Percentiles rank a stretch among this genome's conserved stretches.
Evolutionary conservation across 2,329 filamentous ascomycete species (phyloP).

Genomic region (Curvularia lunata): DNA sequence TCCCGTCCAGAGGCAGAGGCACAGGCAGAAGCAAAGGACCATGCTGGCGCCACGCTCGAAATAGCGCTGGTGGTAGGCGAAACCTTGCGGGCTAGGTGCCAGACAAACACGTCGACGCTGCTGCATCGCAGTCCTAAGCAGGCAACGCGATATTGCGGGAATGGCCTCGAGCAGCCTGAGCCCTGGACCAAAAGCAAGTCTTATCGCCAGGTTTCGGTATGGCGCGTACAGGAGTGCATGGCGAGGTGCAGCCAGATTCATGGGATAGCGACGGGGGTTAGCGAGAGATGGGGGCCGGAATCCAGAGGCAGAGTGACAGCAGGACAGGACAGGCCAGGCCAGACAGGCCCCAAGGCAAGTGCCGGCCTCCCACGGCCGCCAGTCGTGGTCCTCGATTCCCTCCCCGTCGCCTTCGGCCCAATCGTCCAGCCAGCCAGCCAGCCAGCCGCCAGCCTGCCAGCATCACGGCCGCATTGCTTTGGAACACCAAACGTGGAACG

Average conservation of each 20-base stretch:
- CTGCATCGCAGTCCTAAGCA: constrained; percentile 5
- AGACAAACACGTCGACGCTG: constrained; percentile 11
- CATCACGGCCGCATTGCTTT: background rate
- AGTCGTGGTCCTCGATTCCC: constrained; percentile 1
- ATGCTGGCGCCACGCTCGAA: constrained; percentile 11
- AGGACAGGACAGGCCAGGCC: background rate
- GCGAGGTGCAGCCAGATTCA: constrained; percentile 5
- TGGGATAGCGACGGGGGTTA: constrained; percentile 27
- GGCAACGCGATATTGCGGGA: constrained; percentile 4
- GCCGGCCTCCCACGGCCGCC: background rate
- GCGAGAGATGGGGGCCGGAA: constrained; percentile 31
- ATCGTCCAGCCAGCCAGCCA: constrained; percentile 1
- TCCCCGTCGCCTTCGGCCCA: background rate
- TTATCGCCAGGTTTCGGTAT: constrained; percentile 11
- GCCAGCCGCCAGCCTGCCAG: constrained; percentile 2
- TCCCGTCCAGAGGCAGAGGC: background rate
- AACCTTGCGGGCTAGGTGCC: constrained; percentile 14
- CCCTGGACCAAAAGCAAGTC: constrained; percentile 9
- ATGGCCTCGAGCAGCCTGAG: constrained; percentile 3
- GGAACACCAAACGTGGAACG: background rate
- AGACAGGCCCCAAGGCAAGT: background rate
- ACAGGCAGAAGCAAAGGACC: constrained; percentile 10
- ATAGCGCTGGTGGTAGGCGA: constrained; percentile 10
- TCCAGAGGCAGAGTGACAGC: constrained; percentile 21
- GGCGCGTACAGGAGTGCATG: constrained; percentile 10